Base-by-base conservation (phyloP, 371 early-diverging fungal species). In the Mortierella sp. region DNA sequence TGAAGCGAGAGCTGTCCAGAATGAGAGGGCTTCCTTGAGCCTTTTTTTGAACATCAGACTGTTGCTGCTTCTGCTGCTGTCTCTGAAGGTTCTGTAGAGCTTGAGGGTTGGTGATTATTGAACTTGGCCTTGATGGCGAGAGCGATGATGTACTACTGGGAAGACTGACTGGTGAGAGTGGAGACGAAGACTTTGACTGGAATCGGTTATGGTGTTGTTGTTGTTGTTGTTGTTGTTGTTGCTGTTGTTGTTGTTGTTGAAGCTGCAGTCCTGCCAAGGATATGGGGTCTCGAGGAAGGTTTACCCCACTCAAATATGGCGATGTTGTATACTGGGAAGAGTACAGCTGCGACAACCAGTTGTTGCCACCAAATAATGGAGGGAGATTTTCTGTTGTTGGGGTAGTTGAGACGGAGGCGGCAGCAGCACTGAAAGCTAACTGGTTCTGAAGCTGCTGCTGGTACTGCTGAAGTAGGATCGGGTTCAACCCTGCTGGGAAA, bases 1-100 rank as follows among this genome's bases (percentile, higher is more conserved):
- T 80, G 68, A 80, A 80, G 12, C 80, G 70, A 0, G 65, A 64
- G 61, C 75, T 80, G 54, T 80, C 80, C n/a, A 80, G 42, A 55
- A 80, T 80, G 35, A 80, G 22, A 0, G 80, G 74, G 19, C 72
- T n/a, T n/a, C n/a, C 49, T 40, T 68, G 66, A 17, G 22, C 55
- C 63, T 66, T 66, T 26, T 61, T 65, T 26, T 73, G 45, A 19
- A 61, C 35, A 9, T 15, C 35, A 28, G 31, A 58, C 37, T 67
- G 65, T 23, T 29, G 64, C 13, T 65, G 72, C n/a, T 67, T 53
- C 17, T 58, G 68, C 13, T 57, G 72, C 8, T 70, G 76, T 35
- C 59, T 60, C 26, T 68, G 69, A 22, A 64, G 61, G 8, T 65
- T 40, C 43, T 60, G 22, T 4, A 66, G 43, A 3, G 40, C 15